Evolutionary conservation across 768 basidiomycete genomes (phyloP).

Genomic region (Pulveroboletus ravenelii): DNA sequence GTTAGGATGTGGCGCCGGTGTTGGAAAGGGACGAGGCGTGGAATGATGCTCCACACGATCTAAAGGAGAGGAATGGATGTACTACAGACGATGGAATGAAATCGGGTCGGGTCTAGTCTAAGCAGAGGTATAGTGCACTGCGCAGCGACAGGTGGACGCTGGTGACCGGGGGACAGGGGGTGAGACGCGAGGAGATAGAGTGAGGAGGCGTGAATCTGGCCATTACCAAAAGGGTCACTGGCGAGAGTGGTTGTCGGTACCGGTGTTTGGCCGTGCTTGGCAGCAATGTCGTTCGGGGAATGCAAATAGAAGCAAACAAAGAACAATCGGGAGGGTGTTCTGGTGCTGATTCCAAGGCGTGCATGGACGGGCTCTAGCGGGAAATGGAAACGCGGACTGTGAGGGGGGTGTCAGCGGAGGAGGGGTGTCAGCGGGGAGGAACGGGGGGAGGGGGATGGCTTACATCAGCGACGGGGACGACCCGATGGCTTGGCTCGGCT

Average conservation of each 20-base stretch:
- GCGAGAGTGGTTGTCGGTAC: not conserved
- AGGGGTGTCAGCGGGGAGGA: not conserved
- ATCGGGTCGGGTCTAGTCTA: too few relatives aligned
- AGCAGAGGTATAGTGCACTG: too few relatives aligned
- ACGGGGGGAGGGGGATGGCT: slow-evolving; percentile 1
- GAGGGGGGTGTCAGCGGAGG: not conserved
- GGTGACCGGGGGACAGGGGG: not conserved
- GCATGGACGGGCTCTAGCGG: not conserved
- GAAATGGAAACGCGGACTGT: not conserved
- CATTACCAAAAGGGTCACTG: not conserved
- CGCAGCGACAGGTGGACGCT: too few relatives aligned
- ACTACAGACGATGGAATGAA: too few relatives aligned
- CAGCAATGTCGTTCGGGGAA: not conserved
- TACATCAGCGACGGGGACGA: slow-evolving; percentile 11
- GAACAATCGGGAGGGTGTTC: not conserved
- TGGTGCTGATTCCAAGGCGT: not conserved
- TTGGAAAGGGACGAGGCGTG: too few relatives aligned
- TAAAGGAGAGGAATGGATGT: too few relatives aligned
- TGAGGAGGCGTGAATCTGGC: not conserved
- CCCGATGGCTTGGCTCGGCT: slow-evolving; percentile 15
- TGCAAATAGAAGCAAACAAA: not conserved
- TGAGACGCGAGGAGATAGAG: not conserved
- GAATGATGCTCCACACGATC: too few relatives aligned
- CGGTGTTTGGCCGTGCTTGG: not conserved
- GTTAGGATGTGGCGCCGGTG: too few relatives aligned